phyloP scores from a whole-genome alignment of 2,329 filamentous ascomycete genomes.

The Ceratocystiopsis brevicomis region DNA sequence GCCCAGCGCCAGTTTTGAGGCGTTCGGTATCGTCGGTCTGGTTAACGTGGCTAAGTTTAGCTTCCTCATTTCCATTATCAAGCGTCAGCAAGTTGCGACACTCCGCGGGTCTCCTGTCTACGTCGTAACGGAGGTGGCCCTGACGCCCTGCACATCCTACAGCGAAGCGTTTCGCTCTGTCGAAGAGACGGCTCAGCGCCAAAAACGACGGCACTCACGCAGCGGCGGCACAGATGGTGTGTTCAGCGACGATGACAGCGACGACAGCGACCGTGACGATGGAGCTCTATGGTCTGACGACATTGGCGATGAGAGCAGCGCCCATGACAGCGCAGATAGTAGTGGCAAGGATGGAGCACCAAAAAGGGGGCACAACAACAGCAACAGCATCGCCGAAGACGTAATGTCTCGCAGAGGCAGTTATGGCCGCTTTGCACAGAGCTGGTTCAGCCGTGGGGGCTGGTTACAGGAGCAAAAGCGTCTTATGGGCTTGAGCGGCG shows the following conservation, averaged over 20 bases:
- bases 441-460: conserved; percentile 76
- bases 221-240: too few species aligned
- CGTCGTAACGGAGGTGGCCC: conserved; percentile 67
- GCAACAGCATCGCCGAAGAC: conserved; percentile 63
- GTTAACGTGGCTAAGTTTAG: conserved; percentile 63
- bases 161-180: conserved; percentile 57
- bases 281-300: conserved; percentile 6
- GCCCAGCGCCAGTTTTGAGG: conserved; percentile 34
- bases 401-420: conserved; percentile 67
- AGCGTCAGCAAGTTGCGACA: conserved; percentile 73
- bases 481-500: conserved; percentile 46
- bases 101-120: conserved; percentile 70
- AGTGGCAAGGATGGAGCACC: background rate
- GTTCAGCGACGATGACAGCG: conserved; percentile 21
- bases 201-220: conserved; percentile 16
- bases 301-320: background rate
- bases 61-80: conserved; percentile 74
- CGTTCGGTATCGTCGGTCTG: conserved; percentile 46
- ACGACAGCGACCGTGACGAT: conserved; percentile 25
- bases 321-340: background rate
- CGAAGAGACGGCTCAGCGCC: conserved; percentile 30
- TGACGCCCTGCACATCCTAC: conserved; percentile 73
- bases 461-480: conserved; percentile 57
- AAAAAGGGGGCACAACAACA: background rate
- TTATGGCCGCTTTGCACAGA: conserved; percentile 75